Conservation (phyloP, 495 filamentous ascomycete species). For the Staphylotrichum tortipilum region DNA sequence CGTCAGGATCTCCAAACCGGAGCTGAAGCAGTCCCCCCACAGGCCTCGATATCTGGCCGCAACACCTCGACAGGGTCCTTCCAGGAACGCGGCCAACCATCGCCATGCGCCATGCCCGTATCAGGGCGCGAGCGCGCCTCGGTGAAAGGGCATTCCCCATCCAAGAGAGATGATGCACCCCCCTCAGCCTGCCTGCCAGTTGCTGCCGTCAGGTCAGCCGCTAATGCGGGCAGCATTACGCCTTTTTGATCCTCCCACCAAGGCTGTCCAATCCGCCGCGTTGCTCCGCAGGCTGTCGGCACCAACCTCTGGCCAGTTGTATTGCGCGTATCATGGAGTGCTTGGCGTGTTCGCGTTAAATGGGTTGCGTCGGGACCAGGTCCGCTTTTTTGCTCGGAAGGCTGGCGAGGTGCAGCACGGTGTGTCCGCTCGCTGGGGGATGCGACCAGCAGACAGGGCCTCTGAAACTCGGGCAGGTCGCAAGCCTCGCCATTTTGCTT, state of each 20-base stretch:
- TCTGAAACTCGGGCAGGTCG: background rate
- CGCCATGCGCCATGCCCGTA: too few relatives aligned
- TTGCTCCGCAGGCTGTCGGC: conserved; percentile 5
- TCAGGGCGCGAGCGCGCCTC: too few relatives aligned
- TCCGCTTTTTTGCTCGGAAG: background rate
- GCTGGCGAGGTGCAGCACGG: conserved; percentile 7
- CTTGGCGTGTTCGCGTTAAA: conserved; percentile 28
- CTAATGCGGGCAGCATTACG: conserved; percentile 24
- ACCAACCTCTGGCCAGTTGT: conserved; percentile 18
- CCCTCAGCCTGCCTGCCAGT: too few relatives aligned
- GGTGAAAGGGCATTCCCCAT: too few relatives aligned
- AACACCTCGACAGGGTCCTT: too few relatives aligned
- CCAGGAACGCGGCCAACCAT: background rate
- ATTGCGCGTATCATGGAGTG: conserved; percentile 21
- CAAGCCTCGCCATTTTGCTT: background rate
- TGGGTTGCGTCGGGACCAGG: conserved; percentile 10
- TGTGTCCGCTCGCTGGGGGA: too few relatives aligned
- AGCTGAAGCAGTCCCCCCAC: background rate
- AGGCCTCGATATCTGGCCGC: too few relatives aligned
- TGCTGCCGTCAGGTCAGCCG: conserved; percentile 8
- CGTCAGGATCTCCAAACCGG: conserved; percentile 1
- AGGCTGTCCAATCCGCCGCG: background rate
- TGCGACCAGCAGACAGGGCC: too few relatives aligned
- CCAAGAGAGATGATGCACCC: too few relatives aligned
- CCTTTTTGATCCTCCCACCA: conserved; percentile 14